Base-by-base conservation (phyloP, 164 flowering plant genomes). In the Macadamia tetraphylla region DNA sequence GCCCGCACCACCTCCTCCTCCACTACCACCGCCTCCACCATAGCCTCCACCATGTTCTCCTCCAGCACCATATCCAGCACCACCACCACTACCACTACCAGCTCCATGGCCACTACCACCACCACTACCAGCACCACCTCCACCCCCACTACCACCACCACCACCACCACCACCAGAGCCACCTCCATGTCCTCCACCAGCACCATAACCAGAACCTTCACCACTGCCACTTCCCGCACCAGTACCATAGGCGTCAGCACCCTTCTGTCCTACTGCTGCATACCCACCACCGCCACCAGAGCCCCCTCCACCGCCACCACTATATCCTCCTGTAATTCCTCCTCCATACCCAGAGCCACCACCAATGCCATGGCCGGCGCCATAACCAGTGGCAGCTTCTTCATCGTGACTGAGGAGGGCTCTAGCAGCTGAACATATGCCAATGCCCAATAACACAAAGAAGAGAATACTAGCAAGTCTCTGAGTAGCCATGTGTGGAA, bases 401-500 rank as follows among this genome's bases (percentile, higher is more conserved):
- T 63, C 76, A n/a, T 61, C 78, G 48, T 67, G 10, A n/a, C 69
- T 67, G 49, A 77, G 57, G 69, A 80, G 79, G 2, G 69, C 60
- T 58, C 80, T 77, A 65, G 77, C 55, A 31, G 81, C 79, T n/a
- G 71, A 67, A 61, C 80, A 73, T 43, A 68, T 35, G 44, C 72
- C 76, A 32, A 77, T 3, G 29, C 75, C 55, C 6, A 77, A 51
- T 23, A 75, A 62, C 52, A 77, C 70, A 11, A 73, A 70, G 71
- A 73, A 73, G 49, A 69, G 67, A 60, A 53, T 12, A 42, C 44
- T 23, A 18, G 40, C 9, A 64, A 43, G 60, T 68, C 65, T 67
- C 58, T 70, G 69, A 17, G 68, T 64, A 53, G 71, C 78, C 80
- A 75, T 75, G 51, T n/a, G n/a, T 32, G 18, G 65, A 56, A 30